These are phyloP conservation scores for Psophocarpus tetragonolobus DNA, from an alignment of 306 rosid species.

Conservation along the genomic window DNA sequence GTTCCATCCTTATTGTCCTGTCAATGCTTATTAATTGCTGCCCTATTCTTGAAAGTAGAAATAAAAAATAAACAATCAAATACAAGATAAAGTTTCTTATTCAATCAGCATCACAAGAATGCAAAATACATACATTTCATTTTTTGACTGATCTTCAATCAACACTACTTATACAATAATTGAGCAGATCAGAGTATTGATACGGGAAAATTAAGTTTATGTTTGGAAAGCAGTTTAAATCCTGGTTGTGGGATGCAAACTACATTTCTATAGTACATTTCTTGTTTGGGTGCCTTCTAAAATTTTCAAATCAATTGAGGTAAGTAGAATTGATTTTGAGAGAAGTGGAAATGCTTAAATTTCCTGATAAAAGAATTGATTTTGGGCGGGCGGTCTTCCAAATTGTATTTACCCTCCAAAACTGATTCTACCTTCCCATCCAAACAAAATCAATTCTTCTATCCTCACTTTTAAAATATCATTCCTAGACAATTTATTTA, in stretches of 20 bases:
- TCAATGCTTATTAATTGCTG: slow-evolving; percentile 13
- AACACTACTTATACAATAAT: background rate
- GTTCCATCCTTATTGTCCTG: background rate
- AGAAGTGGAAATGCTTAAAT: too few species aligned
- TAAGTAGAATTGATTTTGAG: background rate
- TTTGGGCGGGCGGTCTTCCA: background rate
- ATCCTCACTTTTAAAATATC: background rate
- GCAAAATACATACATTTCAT: slow-evolving; percentile 1
- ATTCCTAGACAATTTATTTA: background rate
- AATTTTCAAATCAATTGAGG: too few species aligned
- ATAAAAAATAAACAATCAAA: background rate
- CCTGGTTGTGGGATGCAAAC: background rate
- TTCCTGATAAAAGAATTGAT: too few species aligned
- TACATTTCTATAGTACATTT: background rate
- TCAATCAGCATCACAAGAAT: slow-evolving; percentile 3
- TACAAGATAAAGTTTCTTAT: background rate
- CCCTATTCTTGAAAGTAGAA: background rate
- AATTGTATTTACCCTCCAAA: background rate
- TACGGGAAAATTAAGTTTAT: background rate
- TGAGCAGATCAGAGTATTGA: background rate
- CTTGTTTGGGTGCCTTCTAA: background rate
- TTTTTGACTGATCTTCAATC: slow-evolving; percentile 20
- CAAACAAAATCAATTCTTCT: background rate
- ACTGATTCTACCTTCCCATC: background rate
- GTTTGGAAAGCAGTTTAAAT: background rate